Evolutionary conservation across 2,329 filamentous ascomycete genomes (phyloP), one percentile per base, ranked within the genome.

Genomic region (Cladobotryum protrusum): DNA sequence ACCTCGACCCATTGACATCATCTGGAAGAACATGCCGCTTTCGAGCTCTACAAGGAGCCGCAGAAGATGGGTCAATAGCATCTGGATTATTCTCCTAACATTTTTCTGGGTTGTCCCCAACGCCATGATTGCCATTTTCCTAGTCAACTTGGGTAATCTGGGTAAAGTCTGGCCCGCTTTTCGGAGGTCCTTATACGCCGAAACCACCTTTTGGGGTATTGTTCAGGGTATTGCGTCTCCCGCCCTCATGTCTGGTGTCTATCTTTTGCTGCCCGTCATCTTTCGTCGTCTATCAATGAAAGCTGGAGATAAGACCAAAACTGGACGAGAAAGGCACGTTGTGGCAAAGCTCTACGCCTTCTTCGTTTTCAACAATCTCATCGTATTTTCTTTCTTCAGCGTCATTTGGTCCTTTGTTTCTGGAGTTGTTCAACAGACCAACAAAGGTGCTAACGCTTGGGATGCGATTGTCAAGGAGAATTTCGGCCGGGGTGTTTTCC

Each of bases 361-460:
- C 72, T 99, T 99, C 68, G 81, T 96, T 47, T 90, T 99, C 76
- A 99, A 99, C 78, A 97, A 97, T 63, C 70, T 99, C 49, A 74
- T 99, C 57, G 84, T 97, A 51, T 97, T 97, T 68, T 96, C 91
- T 11, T 74, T 96, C 13, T 97, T 97, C 67, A 89, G 87, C 41
- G 83, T 88, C 1, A 70, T 90, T 14, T 96, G 89, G 82, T 73
- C 74, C 1, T 90, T 91, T 59, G 73, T 90, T 8, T 71, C 82
- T 1, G 73, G 73, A 4, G 82, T 95, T 35, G 72, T 91, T 42
- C 63, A 79, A 3, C 70, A 77, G 41, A 81, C 81, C 0, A 66
- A 75, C 3, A 68, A 76, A 0, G 78, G 81, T 36, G 70, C 76
- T 15, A 75, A 85, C 57, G 79, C 82, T 11, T 88, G 86, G 83